Evolutionary conservation across 2,329 filamentous ascomycete genomes (phyloP).

Genomic region (Fusarium tanahbumbuense): DNA sequence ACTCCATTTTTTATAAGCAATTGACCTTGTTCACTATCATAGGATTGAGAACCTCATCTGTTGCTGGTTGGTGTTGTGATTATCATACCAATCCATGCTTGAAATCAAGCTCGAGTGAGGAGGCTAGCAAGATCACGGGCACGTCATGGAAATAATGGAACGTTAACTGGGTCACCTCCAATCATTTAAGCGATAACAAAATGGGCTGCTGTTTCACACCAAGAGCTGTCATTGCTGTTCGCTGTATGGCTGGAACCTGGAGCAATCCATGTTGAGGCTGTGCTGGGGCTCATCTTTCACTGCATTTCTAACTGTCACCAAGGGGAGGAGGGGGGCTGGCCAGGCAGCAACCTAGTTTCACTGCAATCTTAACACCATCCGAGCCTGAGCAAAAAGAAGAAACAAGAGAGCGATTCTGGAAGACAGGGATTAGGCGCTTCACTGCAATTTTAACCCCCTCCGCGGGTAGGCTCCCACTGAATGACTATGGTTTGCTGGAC

Average conservation of each 20-base stretch:
- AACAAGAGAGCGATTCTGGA: too few relatives aligned
- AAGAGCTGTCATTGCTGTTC: not conserved
- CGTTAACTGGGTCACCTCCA: rapidly evolving
- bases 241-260: not conserved
- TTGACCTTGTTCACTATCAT: rapidly evolving
- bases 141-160: not conserved
- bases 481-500: not conserved
- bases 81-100: rapidly evolving
- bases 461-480: not conserved
- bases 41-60: not conserved
- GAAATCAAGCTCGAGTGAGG: not conserved
- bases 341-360: too few relatives aligned
- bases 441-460: not conserved
- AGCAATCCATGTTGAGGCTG: not conserved
- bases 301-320: not conserved
- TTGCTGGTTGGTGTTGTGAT: rapidly evolving
- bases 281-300: not conserved
- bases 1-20: rapidly evolving
- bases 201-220: too few relatives aligned
- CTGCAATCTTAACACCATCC: too few relatives aligned
- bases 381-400: too few relatives aligned
- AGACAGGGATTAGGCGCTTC: too few relatives aligned
- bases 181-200: not conserved
- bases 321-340: not conserved
- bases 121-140: too few relatives aligned